Percentiles rank a stretch among this genome's conserved stretches.
Conservation (phyloP, 163 green algal species). For the Chlamydomonas reinhardtii region DNA sequence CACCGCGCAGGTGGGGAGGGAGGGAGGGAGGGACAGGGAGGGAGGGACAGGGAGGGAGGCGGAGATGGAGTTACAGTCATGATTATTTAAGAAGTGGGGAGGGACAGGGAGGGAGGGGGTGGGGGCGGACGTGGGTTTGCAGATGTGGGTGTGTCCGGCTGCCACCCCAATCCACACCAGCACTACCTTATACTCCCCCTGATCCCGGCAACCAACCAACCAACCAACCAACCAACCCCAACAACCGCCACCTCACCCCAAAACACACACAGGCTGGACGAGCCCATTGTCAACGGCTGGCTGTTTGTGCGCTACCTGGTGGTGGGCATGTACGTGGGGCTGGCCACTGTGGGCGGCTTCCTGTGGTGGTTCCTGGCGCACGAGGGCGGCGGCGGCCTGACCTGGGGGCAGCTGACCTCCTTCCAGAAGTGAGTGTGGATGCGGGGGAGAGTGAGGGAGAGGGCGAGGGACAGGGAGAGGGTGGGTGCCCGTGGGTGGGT, state of each 20-base stretch:
- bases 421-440: slow-evolving; percentile 82
- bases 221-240: too few relatives aligned
- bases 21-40: neutral
- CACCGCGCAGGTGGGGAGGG: slow-evolving; percentile 62
- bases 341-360: slow-evolving; percentile 88
- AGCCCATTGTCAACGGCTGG: slow-evolving; percentile 94
- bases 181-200: too few relatives aligned
- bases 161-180: too few relatives aligned
- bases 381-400: slow-evolving; percentile 67
- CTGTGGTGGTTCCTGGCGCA: slow-evolving; percentile 91
- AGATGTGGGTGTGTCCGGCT: too few relatives aligned
- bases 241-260: too few relatives aligned
- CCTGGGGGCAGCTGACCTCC: slow-evolving; percentile 79
- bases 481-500: neutral
- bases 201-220: too few relatives aligned
- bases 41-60: neutral
- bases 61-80: too few relatives aligned
- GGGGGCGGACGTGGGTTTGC: too few relatives aligned
- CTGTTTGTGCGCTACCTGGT: slow-evolving; percentile 89
- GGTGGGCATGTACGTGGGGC: slow-evolving; percentile 91
- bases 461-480: too few relatives aligned
- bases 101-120: too few relatives aligned
- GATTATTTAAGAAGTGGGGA: too few relatives aligned
- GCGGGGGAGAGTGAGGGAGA: slow-evolving; percentile 50
- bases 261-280: slow-evolving; percentile 64